phyloP scores from a whole-genome alignment of 1,284 basidiomycete genomes.

The Ceratobasidium sp. region DNA sequence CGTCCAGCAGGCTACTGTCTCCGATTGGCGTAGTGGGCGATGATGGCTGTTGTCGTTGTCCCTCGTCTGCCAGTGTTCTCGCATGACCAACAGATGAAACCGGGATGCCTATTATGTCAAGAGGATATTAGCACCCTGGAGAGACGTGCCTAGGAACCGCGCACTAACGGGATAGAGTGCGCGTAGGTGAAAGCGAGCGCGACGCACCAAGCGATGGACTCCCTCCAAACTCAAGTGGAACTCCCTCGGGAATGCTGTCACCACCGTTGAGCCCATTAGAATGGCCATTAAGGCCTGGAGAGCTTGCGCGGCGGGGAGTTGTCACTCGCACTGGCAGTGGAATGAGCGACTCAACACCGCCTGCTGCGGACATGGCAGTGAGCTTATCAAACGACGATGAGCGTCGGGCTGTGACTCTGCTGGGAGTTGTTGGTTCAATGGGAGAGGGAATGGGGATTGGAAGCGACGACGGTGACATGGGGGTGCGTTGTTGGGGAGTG shows the following conservation, averaged over 20 bases:
- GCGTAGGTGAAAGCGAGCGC: constrained; percentile 71
- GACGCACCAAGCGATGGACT: constrained; percentile 54
- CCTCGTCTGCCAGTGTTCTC: constrained; percentile 76
- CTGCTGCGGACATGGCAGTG: constrained; percentile 63
- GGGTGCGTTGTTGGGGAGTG: constrained; percentile 35
- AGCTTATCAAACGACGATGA: constrained; percentile 72
- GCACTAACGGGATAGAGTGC: constrained; percentile 77
- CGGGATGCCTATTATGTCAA: constrained; percentile 67
- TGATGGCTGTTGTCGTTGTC: constrained; percentile 46
- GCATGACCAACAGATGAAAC: constrained; percentile 85
- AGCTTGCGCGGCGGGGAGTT: constrained; percentile 39
- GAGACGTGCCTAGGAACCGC: constrained; percentile 38
- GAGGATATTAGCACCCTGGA: constrained; percentile 40
- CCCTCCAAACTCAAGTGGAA: constrained; percentile 63
- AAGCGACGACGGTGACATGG: constrained; percentile 50
- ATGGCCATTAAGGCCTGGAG: neutral
- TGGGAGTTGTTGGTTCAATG: constrained; percentile 48
- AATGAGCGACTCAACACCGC: constrained; percentile 63
- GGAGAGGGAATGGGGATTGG: constrained; percentile 44
- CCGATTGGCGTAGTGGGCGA: constrained; percentile 48
- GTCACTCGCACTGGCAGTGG: constrained; percentile 66
- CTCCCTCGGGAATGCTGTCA: constrained; percentile 71
- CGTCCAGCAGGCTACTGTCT: constrained; percentile 39
- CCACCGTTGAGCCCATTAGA: constrained; percentile 38
- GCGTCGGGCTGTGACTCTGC: constrained; percentile 58